Evolutionary conservation across 768 basidiomycete genomes (phyloP).

Genomic region (Hypholoma sublateritium): DNA sequence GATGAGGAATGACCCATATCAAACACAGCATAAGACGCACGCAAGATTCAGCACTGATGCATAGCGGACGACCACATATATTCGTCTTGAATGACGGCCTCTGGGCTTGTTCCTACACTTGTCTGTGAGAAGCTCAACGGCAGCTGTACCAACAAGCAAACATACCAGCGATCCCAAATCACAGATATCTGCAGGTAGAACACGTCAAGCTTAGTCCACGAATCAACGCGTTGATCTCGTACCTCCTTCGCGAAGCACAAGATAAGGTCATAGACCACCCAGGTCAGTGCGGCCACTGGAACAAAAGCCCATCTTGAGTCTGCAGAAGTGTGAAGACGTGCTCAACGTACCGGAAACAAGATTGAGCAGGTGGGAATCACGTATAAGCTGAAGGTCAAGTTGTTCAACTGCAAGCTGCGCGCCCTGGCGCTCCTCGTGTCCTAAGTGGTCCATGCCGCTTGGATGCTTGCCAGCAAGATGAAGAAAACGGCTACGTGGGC

Average conservation of each 20-base stretch:
- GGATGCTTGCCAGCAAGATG: slow-evolving; percentile 2
- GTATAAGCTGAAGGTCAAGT: background rate
- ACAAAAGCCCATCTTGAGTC: background rate
- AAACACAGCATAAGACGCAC: slow-evolving; percentile 6
- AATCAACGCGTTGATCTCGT: background rate
- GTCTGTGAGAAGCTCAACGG: background rate
- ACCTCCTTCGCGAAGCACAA: slow-evolving; percentile 19
- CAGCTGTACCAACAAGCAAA: background rate
- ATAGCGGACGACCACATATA: slow-evolving; percentile 20
- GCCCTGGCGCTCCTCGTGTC: background rate
- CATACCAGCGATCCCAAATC: slow-evolving; percentile 21
- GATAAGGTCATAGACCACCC: slow-evolving; percentile 21
- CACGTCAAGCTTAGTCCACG: background rate
- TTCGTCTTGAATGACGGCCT: slow-evolving; percentile 18
- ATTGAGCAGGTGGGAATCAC: slow-evolving; percentile 1
- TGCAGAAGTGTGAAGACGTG: background rate
- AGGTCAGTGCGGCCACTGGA: slow-evolving; percentile 21
- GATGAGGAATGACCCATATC: background rate
- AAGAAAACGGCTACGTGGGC: background rate
- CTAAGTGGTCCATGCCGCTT: background rate
- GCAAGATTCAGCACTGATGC: slow-evolving; percentile 18
- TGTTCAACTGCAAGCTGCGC: background rate
- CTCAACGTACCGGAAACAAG: background rate
- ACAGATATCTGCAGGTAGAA: slow-evolving; percentile 8
- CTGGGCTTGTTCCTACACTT: slow-evolving; percentile 13